These are phyloP conservation scores for Suillus tomentosus DNA, from an alignment of 768 basidiomycete species.

Conservation along the genomic window DNA sequence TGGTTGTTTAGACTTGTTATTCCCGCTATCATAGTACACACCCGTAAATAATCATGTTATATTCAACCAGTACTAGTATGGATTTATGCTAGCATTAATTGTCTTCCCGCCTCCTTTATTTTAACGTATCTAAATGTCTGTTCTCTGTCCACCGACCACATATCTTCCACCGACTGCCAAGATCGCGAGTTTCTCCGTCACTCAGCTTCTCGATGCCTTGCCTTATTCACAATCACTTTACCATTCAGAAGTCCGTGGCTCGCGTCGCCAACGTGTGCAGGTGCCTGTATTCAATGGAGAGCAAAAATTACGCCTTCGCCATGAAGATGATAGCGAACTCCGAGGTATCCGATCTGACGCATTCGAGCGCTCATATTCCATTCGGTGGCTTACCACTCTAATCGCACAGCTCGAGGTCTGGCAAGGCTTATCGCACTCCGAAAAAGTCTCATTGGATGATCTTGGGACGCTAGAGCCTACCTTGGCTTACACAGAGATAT, in stretches of 20 bases:
- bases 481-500: slow-evolving; percentile 28
- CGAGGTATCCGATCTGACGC: slow-evolving; percentile 50
- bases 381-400: slow-evolving; percentile 75
- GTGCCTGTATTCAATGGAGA: neutral
- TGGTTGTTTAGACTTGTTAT: slow-evolving; percentile 4
- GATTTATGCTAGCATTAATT: neutral
- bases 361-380: slow-evolving; percentile 69
- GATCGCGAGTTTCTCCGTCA: too few species aligned
- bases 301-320: neutral
- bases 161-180: slow-evolving; percentile 42
- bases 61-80: slow-evolving; percentile 6
- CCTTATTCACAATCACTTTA: too few species aligned
- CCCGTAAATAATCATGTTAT: slow-evolving; percentile 1
- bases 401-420: slow-evolving; percentile 41
- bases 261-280: neutral
- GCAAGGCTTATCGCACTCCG: slow-evolving; percentile 7
- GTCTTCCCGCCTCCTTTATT: neutral
- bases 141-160: slow-evolving; percentile 44
- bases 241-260: too few species aligned
- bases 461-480: neutral
- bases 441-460: neutral
- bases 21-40: neutral
- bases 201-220: too few species aligned
- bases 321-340: slow-evolving; percentile 16
- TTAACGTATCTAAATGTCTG: slow-evolving; percentile 4